Conservation (phyloP, 148 eudicot genomes). For the Fallopia convolvulus region DNA sequence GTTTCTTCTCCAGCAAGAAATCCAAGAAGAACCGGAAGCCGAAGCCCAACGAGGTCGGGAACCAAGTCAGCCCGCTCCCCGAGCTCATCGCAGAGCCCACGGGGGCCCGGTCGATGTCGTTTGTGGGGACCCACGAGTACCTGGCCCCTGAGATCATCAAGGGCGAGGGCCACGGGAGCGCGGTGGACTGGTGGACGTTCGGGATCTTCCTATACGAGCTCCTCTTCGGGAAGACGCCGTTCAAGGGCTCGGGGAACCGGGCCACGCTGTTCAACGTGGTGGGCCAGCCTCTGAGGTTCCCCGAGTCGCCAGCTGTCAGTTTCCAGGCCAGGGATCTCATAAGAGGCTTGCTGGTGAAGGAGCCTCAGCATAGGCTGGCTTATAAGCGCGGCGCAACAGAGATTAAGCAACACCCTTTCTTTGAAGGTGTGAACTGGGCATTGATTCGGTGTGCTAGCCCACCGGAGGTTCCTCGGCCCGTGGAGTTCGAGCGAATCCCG, state of each 20-base stretch:
- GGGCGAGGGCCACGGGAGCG: conserved; percentile 96
- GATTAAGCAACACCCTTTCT: conserved; percentile 93
- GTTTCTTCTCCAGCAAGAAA: conserved; percentile 54
- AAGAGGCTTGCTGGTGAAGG: conserved; percentile 81
- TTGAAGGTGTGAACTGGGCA: conserved; percentile 96
- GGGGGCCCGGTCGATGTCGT: conserved; percentile 86
- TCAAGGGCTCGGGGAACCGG: conserved; percentile 81
- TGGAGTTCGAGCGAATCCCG: conserved; percentile 53
- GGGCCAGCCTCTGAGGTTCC: conserved; percentile 77
- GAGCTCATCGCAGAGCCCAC: conserved; percentile 95
- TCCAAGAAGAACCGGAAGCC: conserved; percentile 58
- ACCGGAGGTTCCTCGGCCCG: conserved; percentile 72
- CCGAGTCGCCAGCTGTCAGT: conserved; percentile 76
- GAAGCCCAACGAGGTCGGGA: conserved; percentile 50
- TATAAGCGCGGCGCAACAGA: conserved; percentile 89
- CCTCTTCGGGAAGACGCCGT: conserved; percentile 85
- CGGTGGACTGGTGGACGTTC: conserved; percentile 97
- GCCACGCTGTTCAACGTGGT: conserved; percentile 87
- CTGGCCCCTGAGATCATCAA: conserved; percentile 90
- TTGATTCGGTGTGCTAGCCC: conserved; percentile 90
- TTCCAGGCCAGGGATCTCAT: conserved; percentile 82
- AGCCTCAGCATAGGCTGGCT: conserved; percentile 82
- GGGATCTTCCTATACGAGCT: conserved; percentile 86
- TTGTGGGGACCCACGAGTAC: conserved; percentile 93
- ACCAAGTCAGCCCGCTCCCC: conserved; percentile 76